Evolutionary conservation across 1,284 basidiomycete species (phyloP).

Genomic region (Fomitopsis schrenkii): DNA sequence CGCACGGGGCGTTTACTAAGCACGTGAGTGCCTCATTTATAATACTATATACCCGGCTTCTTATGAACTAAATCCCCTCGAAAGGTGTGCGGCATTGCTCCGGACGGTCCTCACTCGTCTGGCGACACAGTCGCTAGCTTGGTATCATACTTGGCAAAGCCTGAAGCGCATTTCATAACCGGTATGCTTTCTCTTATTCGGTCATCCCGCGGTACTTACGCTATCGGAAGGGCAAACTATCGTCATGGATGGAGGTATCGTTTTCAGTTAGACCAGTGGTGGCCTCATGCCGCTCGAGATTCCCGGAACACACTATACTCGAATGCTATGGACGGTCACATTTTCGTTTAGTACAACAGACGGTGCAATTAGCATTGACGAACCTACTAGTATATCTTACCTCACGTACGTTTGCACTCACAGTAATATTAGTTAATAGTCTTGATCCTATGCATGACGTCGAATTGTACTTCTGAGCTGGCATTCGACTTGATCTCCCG

Average conservation of each 20-base stretch:
- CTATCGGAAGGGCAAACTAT: not conserved
- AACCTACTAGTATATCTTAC: too few species aligned
- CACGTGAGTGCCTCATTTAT: not conserved
- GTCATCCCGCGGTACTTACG: not conserved
- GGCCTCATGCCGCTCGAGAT: not conserved
- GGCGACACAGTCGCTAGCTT: not conserved
- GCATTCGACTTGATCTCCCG: not conserved
- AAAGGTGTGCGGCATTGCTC: not conserved
- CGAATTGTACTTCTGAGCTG: not conserved
- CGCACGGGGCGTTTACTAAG: not conserved
- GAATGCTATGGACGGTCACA: too few species aligned
- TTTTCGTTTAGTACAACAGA: too few species aligned
- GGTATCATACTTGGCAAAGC: not conserved
- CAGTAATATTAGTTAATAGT: too few species aligned
- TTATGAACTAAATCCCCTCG: not conserved
- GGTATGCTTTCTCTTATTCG: not conserved
- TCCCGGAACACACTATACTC: too few species aligned
- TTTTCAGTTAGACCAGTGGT: not conserved
- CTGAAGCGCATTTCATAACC: not conserved
- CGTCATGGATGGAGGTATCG: not conserved
- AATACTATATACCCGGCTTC: too few species aligned
- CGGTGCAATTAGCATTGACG: too few species aligned
- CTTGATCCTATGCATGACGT: too few species aligned
- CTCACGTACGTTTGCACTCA: too few species aligned
- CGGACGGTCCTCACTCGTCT: not conserved